Evolutionary conservation across 805 yeast genomes (phyloP), one percentile per base, ranked within the genome.

Genomic region (Lachancea sp.): DNA sequence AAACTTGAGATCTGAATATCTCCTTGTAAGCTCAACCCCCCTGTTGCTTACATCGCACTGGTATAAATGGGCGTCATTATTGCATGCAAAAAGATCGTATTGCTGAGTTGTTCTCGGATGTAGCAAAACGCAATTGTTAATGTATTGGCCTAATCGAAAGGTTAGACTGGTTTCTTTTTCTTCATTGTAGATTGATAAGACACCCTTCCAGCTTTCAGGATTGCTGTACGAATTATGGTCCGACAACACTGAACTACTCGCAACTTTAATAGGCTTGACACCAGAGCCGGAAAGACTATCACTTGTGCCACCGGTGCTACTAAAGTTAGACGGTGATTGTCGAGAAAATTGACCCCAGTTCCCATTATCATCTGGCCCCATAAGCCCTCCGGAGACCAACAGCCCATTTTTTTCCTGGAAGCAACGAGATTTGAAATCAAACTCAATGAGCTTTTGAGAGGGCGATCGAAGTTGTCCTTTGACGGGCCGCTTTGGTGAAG

Each of bases 11-110:
- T 72, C 65, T 57, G 45, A 77, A 52, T 34, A 72, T 63, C 50
- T 64, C 64, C 35, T 65, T 50, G 29, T 74, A 56, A 61, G 40
- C 9, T 69, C 65, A 12, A 74, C 64, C 8, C 72, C 71, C 5
- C 75, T 60, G 44, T 69, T 71, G 29, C 62, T 55, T 7, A 87
- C 68, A 48, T 80, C 81, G 41, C 85, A 70, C 38, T 72, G 65
- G 54, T 88, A 86, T 37, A 88, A 64, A 39, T 74, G 68, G 31
- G 77, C 74, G 59, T 89, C 97, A 58, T 89, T 89, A 58, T 88
- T 89, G 61, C 96, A 88, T 17, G 85, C 75, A 45, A 76, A 72
- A 1, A 89, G 74, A 33, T 69, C 67, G 55, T 71, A 80, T 30
- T 69, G 68, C 8, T 65, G 58, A 17, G 68, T 65, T 3, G 74